Base-by-base conservation (phyloP, 805 yeast species). In the Zygosaccharomyces bailii region DNA sequence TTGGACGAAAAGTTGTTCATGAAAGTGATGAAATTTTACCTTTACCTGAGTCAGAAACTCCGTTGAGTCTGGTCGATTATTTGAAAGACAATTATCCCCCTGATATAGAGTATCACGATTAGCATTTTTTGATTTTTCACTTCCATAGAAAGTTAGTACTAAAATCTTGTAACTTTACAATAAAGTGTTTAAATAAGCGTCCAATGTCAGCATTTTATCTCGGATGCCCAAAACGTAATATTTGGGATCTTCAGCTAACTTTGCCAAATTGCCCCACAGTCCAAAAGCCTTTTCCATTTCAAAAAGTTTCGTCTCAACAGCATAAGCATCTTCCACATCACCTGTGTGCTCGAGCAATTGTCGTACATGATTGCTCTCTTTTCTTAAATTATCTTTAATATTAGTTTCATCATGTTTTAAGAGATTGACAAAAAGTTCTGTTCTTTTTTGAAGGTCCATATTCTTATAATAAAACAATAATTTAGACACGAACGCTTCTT, bases 381-480 rank as follows among this genome's bases (percentile, higher is more conserved):
- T 24, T 34, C 50, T n/a, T 36, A 44, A n/a, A 10, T 30, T 27
- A 23, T 38, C 2, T 33, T 42, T 31, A 13, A 42, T 27, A n/a
- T 18, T 20, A 4, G 17, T 39, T 4, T 44, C 43, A 25, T 49
- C 25, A 20, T 43, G 35, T 4, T 39, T 18, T n/a, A 61, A 19
- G 2, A 40, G 17, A 7, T 51, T 39, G 9, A 31, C 18, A 30
- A 63, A 63, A 2, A 53, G 27, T 10, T 42, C 30, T 10, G 19
- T 39, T 18, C 66, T 47, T 35, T 56, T 51, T 4, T 43, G 46
- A 3, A 33, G 11, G n/a, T 36, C 18, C 47, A 57, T 49, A 9
- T 43, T 52, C 36, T 63, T 63, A 44, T 62, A 60, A 39, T 54
- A 62, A 25, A 54, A 60, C 19, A 63, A 38, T 20, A 63, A 44